A percentile compares a stretch with the other conserved stretches of the same genome.
These are phyloP conservation scores for Panaeolus papilionaceus DNA, from an alignment of 768 basidiomycete species.

Conservation along the genomic window DNA sequence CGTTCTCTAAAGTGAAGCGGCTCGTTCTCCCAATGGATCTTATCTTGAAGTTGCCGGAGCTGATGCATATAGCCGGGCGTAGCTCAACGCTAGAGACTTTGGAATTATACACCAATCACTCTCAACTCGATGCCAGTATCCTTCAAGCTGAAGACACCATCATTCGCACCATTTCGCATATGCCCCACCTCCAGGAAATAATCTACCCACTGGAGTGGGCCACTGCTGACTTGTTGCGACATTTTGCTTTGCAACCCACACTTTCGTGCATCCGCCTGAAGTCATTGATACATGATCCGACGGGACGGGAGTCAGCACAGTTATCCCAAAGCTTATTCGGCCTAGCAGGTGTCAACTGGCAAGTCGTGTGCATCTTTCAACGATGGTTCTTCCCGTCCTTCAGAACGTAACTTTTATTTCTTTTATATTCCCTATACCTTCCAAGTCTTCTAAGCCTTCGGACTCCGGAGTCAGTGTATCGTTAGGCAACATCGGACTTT, in stretches of 20 bases:
- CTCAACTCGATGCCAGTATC: not conserved
- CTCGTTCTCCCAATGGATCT: not conserved
- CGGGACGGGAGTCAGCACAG: not conserved
- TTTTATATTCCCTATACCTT: too few species aligned
- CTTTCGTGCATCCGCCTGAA: not conserved
- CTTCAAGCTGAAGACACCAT: not conserved
- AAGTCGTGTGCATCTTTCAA: not conserved
- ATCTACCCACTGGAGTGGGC: slow-evolving; percentile 4
- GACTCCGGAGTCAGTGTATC: too few species aligned
- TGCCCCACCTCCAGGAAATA: not conserved
- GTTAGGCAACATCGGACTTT: too few species aligned
- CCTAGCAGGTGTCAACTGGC: not conserved
- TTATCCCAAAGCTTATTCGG: not conserved
- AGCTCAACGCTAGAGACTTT: not conserved
- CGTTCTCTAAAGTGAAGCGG: not conserved
- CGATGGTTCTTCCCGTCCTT: not conserved
- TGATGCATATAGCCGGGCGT: not conserved
- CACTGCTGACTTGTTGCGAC: not conserved
- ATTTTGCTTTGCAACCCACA: not conserved
- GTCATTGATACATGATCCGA: not conserved
- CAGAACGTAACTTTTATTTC: too few species aligned
- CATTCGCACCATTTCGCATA: not conserved
- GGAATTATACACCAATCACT: not conserved
- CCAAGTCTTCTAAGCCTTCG: too few species aligned
- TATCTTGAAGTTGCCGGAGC: not conserved